Conservation (phyloP, 228 moss, liverwort and hornwort genomes). For the Sphagnum fallax region DNA sequence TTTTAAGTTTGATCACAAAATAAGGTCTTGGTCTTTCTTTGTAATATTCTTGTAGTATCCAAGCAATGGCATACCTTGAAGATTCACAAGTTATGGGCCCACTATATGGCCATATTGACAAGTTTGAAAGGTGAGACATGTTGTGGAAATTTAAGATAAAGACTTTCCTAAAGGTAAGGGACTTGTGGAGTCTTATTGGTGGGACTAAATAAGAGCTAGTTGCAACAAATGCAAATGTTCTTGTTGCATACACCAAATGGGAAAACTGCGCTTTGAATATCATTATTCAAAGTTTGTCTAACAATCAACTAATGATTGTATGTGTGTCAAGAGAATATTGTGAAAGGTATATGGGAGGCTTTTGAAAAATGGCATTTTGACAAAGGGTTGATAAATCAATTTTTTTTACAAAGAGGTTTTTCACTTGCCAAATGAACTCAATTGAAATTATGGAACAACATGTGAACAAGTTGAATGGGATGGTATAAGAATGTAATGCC, state of each 20-base stretch:
- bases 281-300: background rate
- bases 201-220: background rate
- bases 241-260: background rate
- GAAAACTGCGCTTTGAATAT: background rate
- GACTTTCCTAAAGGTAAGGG: background rate
- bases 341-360: background rate
- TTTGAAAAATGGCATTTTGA: background rate
- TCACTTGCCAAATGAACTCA: background rate
- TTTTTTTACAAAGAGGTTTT: background rate
- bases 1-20: too few relatives aligned
- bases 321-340: background rate
- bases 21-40: too few relatives aligned
- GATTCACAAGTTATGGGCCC: background rate
- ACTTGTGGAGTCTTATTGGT: background rate
- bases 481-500: background rate
- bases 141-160: background rate
- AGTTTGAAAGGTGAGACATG: too few relatives aligned
- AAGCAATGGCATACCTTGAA: background rate
- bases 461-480: background rate
- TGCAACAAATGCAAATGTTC: background rate
- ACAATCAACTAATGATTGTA: background rate
- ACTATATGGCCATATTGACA: background rate
- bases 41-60: too few relatives aligned
- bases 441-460: background rate
- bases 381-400: background rate